Evolutionary conservation across 2,329 filamentous ascomycete species (phyloP).

Genomic region (Cyphellophora europaea): DNA sequence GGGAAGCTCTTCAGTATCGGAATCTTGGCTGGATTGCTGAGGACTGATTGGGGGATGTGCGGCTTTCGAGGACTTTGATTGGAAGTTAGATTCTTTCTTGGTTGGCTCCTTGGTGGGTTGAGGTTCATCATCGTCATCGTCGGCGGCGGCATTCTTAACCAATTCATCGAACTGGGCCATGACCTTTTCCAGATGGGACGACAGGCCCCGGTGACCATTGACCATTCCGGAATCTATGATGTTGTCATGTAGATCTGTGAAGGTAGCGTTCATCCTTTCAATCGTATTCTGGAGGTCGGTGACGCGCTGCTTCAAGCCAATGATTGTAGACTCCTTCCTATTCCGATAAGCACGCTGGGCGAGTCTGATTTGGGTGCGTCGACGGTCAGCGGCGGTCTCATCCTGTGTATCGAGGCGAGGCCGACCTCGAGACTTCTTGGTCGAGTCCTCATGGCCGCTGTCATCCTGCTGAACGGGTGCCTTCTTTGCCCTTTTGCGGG

Average conservation of each 20-base stretch:
- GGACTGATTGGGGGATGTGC: background rate
- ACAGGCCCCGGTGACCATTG: constrained; percentile 9
- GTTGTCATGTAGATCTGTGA: constrained; percentile 57
- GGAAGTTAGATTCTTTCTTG: background rate
- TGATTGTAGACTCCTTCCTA: constrained; percentile 74
- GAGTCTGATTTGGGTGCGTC: constrained; percentile 76
- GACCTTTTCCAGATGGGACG: constrained; percentile 11
- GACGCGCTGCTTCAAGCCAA: constrained; percentile 61
- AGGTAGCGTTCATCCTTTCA: constrained; percentile 64
- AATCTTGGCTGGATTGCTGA: constrained; percentile 4
- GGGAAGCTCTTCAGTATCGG: constrained; percentile 2
- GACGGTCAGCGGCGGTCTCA: constrained; percentile 69
- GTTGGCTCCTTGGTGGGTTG: constrained; percentile 6
- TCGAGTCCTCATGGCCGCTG: constrained; percentile 6
- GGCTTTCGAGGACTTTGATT: constrained; percentile 1
- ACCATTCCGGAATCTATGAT: constrained; percentile 30
- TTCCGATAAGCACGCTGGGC: constrained; percentile 74
- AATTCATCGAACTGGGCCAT: constrained; percentile 12
- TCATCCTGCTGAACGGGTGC: constrained; percentile 5
- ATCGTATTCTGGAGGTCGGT: constrained; percentile 59
- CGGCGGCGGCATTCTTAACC: constrained; percentile 9
- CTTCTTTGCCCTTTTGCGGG: constrained; percentile 10
- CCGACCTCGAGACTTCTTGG: constrained; percentile 49
- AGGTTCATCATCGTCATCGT: constrained; percentile 15
- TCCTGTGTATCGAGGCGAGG: constrained; percentile 69